phyloP scores from a whole-genome alignment of 441 rosid genomes.

The Syzygium malaccense region DNA sequence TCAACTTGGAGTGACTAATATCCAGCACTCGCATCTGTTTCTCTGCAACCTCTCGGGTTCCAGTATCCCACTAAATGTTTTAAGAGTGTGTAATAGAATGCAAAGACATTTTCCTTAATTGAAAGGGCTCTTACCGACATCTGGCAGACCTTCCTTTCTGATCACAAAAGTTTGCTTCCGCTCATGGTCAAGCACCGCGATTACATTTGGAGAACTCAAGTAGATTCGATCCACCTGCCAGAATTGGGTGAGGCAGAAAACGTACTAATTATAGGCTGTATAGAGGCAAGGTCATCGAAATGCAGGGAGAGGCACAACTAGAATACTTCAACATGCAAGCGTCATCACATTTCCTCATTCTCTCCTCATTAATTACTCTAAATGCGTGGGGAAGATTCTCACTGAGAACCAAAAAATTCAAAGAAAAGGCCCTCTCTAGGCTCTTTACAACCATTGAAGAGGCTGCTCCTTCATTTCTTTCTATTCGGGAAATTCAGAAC shows the following conservation, averaged over 20 bases:
- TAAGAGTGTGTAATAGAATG: neutral
- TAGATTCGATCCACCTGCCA: conserved; percentile 35
- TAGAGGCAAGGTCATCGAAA: neutral
- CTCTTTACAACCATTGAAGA: neutral
- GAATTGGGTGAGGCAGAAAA: neutral
- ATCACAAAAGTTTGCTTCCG: conserved; percentile 30
- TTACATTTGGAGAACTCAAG: conserved; percentile 23
- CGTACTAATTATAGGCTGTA: neutral
- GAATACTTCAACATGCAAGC: neutral
- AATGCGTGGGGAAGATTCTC: neutral
- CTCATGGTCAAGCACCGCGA: conserved; percentile 35
- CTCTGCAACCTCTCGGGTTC: neutral
- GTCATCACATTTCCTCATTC: neutral
- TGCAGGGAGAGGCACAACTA: neutral
- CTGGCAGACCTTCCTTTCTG: conserved; percentile 30
- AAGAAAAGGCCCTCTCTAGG: neutral
- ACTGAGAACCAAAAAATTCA: neutral
- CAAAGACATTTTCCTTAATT: neutral
- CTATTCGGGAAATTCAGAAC: neutral
- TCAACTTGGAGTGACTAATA: neutral
- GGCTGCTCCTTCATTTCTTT: neutral
- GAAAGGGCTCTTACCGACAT: conserved; percentile 20
- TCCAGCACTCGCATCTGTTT: neutral
- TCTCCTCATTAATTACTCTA: neutral
- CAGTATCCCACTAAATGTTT: neutral